Base-by-base conservation (phyloP, 1,284 basidiomycete genomes). In the Malassezia vespertilionis region DNA sequence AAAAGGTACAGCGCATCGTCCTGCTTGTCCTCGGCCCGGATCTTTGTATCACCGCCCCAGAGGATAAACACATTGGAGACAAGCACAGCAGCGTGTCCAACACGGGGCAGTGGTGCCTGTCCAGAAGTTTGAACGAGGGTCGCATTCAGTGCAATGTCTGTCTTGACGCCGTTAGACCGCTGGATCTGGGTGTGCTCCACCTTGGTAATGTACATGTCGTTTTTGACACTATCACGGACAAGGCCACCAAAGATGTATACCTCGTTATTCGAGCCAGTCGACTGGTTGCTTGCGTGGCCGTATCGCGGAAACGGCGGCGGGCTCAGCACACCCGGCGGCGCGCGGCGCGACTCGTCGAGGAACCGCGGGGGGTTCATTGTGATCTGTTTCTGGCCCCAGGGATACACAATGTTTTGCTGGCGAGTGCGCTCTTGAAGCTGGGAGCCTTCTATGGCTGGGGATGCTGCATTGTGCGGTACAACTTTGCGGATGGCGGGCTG, bases 241-340 rank as follows among this genome's bases (percentile, higher is more conserved):
- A 99, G 81, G 56, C 93, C 93, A 60, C 93, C 93, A 65, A 97
- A 99, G 49, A 97, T 78, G 73, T 89, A 90, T 57, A 99, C 80
- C 65, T 97, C 90, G 20, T 91, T 91, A 6, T 77, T 79, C 15
- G 79, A 69, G 10, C 83, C 84, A 2, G 71, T 65, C 35, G 79
- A 80, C 11, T 86, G 80, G 18, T 93, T 91, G n/a, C 95, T 79
- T 2, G 90, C 85, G 65, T 95, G 87, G 10, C 93, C 93, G 68
- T 99, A 99, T 44, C 93, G 82, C 12, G 93, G 93, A 73, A 99
- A 97, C 0, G 93, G 93, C 18, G 72, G 69, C 4, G 72, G 69
- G 12, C 68, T 72, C 22, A 63, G 52, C 1, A 63, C 64, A 14
- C 63, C 65, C 11, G 63, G 56, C 30, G 69, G 64, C 18, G 64